These are phyloP conservation scores for Macroventuria anomochaeta DNA, from an alignment of 2,329 filamentous ascomycete species.

Conservation along the genomic window DNA sequence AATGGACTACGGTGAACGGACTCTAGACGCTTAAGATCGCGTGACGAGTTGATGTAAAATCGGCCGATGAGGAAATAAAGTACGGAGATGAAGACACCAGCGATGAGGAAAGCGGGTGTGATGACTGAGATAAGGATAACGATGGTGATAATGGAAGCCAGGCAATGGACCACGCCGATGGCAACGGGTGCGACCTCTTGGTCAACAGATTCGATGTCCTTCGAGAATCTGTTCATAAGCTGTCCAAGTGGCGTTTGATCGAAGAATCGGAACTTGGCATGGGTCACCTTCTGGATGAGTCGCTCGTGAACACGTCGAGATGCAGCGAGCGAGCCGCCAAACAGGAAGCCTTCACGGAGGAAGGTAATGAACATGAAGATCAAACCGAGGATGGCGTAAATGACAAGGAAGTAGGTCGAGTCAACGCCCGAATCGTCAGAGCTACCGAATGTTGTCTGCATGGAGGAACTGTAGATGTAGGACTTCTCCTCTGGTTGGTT, in stretches of 20 bases:
- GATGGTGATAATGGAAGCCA: conserved; percentile 79
- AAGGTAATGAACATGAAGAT: conserved; percentile 82
- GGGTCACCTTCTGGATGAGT: conserved; percentile 78
- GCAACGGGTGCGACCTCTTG: conserved; percentile 95
- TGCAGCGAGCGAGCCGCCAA: conserved; percentile 87
- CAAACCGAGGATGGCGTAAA: conserved; percentile 82
- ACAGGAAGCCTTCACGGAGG: conserved; percentile 83
- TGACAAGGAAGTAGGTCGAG: conserved; percentile 78
- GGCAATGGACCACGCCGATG: conserved; percentile 73
- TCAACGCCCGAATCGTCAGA: conserved; percentile 66
- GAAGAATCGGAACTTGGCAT: conserved; percentile 97
- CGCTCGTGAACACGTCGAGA: conserved; percentile 83
- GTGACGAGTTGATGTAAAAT: conserved; percentile 91
- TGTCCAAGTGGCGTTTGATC: conserved; percentile 94
- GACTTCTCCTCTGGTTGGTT: conserved; percentile 29
- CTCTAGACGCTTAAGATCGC: conserved; percentile 92
- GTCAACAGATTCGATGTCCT: conserved; percentile 92
- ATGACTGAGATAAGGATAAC: conserved; percentile 85
- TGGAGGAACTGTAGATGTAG: conserved; percentile 47
- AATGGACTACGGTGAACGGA: conserved; percentile 92
- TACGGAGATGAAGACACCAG: conserved; percentile 81
- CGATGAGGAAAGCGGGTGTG: conserved; percentile 88
- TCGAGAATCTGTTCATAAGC: conserved; percentile 98
- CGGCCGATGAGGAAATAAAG: conserved; percentile 83
- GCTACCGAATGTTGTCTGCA: conserved; percentile 50